phyloP scores from a whole-genome alignment of 192 early-diverging fungal species.

The Rhizophagus sp. region DNA sequence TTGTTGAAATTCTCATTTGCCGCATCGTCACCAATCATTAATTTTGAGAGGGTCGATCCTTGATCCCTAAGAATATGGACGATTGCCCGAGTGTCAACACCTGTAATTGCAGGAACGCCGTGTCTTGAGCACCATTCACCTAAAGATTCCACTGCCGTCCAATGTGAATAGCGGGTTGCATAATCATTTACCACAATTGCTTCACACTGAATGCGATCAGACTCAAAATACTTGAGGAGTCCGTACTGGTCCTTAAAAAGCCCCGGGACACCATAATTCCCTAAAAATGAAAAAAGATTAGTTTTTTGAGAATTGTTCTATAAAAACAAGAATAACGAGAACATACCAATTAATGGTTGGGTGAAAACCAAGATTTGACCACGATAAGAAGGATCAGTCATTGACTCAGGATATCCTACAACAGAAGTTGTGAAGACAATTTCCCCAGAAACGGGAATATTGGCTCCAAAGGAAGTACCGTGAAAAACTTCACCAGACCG shows the following conservation, averaged over 20 bases:
- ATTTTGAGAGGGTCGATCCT: slow-evolving; percentile 82
- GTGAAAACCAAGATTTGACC: slow-evolving; percentile 97
- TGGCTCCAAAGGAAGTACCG: slow-evolving; percentile 86
- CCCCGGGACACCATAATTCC: slow-evolving; percentile 91
- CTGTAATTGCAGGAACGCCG: slow-evolving; percentile 83
- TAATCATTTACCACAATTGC: slow-evolving; percentile 93
- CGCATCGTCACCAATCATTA: slow-evolving; percentile 65
- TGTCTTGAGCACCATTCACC: slow-evolving; percentile 85
- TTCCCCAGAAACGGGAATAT: slow-evolving; percentile 75
- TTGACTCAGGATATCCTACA: slow-evolving; percentile 95
- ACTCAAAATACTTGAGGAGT: slow-evolving; percentile 86
- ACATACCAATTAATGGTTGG: slow-evolving; percentile 85
- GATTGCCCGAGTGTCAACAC: slow-evolving; percentile 91
- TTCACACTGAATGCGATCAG: slow-evolving; percentile 78
- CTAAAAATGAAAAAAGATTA: not conserved
- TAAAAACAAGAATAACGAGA: not conserved
- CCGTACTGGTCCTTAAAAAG: slow-evolving; percentile 75
- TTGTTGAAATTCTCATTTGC: slow-evolving; percentile 41
- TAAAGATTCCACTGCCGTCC: slow-evolving; percentile 89
- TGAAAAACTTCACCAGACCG: slow-evolving; percentile 80
- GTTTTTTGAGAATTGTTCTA: not conserved
- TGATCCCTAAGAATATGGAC: slow-evolving; percentile 81
- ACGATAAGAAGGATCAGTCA: slow-evolving; percentile 97
- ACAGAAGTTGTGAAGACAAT: slow-evolving; percentile 94
- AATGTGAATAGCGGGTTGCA: slow-evolving; percentile 88